A percentile compares a stretch with the other conserved stretches of the same genome.
Conservation (phyloP, 495 filamentous ascomycete genomes). For the Talaromyces trachyspermus region DNA sequence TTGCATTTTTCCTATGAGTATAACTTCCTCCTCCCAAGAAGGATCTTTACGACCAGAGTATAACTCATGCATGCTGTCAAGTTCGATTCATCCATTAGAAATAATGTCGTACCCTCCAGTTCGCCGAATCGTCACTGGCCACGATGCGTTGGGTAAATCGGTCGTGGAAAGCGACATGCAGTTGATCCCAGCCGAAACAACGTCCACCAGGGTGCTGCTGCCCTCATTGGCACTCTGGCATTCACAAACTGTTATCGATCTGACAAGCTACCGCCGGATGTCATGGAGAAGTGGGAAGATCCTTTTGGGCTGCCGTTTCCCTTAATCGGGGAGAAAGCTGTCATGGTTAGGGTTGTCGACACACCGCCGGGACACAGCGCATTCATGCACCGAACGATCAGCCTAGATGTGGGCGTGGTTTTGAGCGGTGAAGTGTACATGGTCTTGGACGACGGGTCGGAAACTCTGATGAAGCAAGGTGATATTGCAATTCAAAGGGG, state of each 20-base stretch:
- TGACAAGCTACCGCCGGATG: not conserved
- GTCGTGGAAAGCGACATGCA: slow-evolving; percentile 2
- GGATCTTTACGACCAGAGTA: not conserved
- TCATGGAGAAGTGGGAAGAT: not conserved
- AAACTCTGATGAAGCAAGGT: slow-evolving; percentile 56
- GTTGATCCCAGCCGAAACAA: not conserved
- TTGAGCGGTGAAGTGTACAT: slow-evolving; percentile 73
- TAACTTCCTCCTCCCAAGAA: too few species aligned
- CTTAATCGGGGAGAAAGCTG: not conserved
- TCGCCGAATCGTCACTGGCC: slow-evolving; percentile 8
- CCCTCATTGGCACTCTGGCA: not conserved
- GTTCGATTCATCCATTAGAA: not conserved
- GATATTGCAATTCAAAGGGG: slow-evolving; percentile 64
- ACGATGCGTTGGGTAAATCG: slow-evolving; percentile 3
- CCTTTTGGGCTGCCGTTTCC: not conserved
- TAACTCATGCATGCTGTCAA: not conserved
- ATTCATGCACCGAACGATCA: slow-evolving; percentile 63
- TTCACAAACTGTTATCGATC: not conserved
- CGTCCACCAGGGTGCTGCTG: not conserved
- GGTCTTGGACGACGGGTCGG: slow-evolving; percentile 58
- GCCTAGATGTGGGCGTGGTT: slow-evolving; percentile 69
- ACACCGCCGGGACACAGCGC: slow-evolving; percentile 57
- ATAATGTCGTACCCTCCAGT: slow-evolving; percentile 4
- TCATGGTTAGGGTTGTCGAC: slow-evolving; percentile 37
- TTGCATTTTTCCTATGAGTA: too few species aligned